Conservation (phyloP, 306 rosid species). For the Castanospermum australe region DNA sequence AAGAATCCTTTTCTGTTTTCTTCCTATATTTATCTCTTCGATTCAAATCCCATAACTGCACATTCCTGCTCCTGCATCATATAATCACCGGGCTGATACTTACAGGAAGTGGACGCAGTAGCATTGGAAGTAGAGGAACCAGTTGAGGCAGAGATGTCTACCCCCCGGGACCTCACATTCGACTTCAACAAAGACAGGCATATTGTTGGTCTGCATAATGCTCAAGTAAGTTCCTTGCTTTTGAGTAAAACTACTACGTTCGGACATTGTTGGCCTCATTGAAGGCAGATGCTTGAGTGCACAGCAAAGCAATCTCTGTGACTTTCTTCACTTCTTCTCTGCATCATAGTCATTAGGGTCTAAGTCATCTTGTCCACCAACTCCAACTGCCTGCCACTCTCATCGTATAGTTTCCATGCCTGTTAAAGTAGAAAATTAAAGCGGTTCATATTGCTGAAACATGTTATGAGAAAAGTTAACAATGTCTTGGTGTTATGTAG, state of each 20-base stretch:
- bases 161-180: conserved; percentile 1
- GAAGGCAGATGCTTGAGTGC: conserved; percentile 58
- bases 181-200: conserved; percentile 55
- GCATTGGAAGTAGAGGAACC: conserved; percentile 52
- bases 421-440: background rate
- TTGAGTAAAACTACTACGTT: conserved; percentile 46
- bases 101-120: conserved; percentile 48
- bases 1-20: background rate
- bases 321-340: conserved; percentile 46
- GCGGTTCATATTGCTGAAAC: background rate
- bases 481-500: background rate
- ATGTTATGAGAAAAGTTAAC: background rate
- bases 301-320: conserved; percentile 48
- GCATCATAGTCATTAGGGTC: conserved; percentile 38
- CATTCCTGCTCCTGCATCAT: background rate
- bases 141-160: conserved; percentile 44
- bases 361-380: conserved; percentile 43
- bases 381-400: conserved; percentile 33
- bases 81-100: conserved; percentile 42
- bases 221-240: conserved; percentile 32
- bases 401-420: conserved; percentile 64
- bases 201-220: conserved; percentile 31
- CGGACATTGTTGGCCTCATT: conserved; percentile 63
- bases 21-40: background rate
- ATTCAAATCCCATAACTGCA: background rate